Conservation (phyloP, 2,329 filamentous ascomycete species). For the Cyclaneusma minus region DNA sequence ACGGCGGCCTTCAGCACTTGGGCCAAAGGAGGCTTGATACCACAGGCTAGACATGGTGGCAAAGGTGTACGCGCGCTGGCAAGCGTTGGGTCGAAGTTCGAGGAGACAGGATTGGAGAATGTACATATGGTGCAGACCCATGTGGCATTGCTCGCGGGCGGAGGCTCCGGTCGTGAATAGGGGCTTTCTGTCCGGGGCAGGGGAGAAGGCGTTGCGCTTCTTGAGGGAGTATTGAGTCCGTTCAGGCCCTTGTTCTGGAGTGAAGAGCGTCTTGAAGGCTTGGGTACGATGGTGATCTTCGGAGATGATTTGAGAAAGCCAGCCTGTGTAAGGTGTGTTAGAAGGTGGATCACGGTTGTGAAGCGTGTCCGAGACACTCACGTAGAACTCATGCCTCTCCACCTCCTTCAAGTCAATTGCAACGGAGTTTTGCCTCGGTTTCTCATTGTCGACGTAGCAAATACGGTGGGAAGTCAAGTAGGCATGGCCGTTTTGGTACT, state of each 20-base stretch:
- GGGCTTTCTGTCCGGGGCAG: conserved; percentile 26
- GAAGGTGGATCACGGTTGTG: conserved; percentile 1
- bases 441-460: conserved; percentile 83
- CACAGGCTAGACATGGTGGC: conserved; percentile 80
- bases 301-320: conserved; percentile 90
- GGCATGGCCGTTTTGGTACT: conserved; percentile 89
- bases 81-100: conserved; percentile 78
- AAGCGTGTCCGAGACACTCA: conserved; percentile 22
- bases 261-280: conserved; percentile 52
- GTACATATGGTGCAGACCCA: conserved; percentile 96
- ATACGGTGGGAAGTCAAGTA: conserved; percentile 92
- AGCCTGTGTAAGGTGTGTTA: conserved; percentile 34
- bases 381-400: conserved; percentile 81
- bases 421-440: conserved; percentile 72
- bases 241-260: conserved; percentile 37
- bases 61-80: conserved; percentile 67
- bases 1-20: conserved; percentile 81
- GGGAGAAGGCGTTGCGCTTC: conserved; percentile 31
- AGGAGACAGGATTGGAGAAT: conserved; percentile 82
- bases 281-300: conserved; percentile 81
- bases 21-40: conserved; percentile 76
- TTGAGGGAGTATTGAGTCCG: conserved; percentile 27
- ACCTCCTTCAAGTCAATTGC: conserved; percentile 82
- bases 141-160: conserved; percentile 47
- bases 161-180: conserved; percentile 28